phyloP scores from a whole-genome alignment of 805 yeast genomes.

The Starmerella bombi region DNA sequence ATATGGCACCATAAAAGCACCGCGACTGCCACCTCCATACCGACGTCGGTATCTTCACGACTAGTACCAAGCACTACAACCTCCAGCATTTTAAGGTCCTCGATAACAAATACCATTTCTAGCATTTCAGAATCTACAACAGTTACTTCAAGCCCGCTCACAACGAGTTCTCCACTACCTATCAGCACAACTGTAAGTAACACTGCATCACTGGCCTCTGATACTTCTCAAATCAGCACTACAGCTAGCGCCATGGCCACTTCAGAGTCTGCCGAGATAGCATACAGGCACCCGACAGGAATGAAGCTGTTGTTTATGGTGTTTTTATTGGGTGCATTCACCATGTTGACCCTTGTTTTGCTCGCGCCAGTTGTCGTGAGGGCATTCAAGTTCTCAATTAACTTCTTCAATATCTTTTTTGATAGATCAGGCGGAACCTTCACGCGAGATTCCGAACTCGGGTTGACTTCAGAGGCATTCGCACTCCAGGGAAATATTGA shows the following conservation, averaged over 20 bases:
- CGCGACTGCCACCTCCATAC: no score
- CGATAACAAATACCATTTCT: no score
- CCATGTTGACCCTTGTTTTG: background rate
- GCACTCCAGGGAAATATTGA: slow-evolving; percentile 38
- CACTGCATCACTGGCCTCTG: background rate
- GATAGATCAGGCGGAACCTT: slow-evolving; percentile 9
- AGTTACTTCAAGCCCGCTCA: no score
- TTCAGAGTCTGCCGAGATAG: background rate
- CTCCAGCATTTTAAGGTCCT: no score
- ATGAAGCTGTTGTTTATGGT: background rate
- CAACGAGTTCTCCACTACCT: no score
- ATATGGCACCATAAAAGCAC: no score
- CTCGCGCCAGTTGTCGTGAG: slow-evolving; percentile 5
- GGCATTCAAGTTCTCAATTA: slow-evolving; percentile 2
- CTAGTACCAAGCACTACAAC: no score
- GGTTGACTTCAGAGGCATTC: slow-evolving; percentile 47
- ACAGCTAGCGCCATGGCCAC: background rate
- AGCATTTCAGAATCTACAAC: no score
- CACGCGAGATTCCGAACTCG: slow-evolving; percentile 25
- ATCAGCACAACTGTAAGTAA: no score
- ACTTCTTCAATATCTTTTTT: slow-evolving; percentile 3
- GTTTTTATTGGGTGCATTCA: background rate
- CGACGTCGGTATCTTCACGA: no score
- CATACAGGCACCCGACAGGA: background rate
- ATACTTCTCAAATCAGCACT: background rate